phyloP scores from a whole-genome alignment of 441 rosid genomes.

The Bocquillonia castaneifolia region DNA sequence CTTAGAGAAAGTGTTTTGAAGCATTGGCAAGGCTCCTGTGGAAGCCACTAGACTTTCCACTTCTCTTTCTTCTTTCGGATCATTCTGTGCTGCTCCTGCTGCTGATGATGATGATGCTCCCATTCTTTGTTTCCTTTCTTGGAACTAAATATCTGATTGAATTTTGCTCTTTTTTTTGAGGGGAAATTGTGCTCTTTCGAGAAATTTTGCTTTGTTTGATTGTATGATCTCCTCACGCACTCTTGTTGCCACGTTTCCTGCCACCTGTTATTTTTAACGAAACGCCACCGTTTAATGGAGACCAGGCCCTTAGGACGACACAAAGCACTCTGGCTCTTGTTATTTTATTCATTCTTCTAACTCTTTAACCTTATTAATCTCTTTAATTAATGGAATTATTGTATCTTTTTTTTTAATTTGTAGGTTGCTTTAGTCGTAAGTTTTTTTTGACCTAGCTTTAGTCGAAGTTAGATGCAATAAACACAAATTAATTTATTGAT shows the following conservation, averaged over 20 bases:
- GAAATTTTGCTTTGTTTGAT: neutral
- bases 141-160: neutral
- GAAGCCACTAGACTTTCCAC: slow-evolving; percentile 73
- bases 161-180: neutral
- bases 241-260: neutral
- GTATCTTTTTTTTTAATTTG: neutral
- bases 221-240: neutral
- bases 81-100: slow-evolving; percentile 39
- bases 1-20: slow-evolving; percentile 53
- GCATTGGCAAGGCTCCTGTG: slow-evolving; percentile 64
- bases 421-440: too few species aligned
- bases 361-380: neutral
- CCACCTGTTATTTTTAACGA: neutral
- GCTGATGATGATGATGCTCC: slow-evolving; percentile 84
- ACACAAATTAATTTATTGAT: too few species aligned
- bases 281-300: neutral
- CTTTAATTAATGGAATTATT: neutral
- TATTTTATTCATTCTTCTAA: slow-evolving; percentile 10
- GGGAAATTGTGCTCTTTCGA: neutral
- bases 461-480: too few species aligned
- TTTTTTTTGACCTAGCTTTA: too few species aligned
- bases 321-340: slow-evolving; percentile 79
- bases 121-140: slow-evolving; percentile 28
- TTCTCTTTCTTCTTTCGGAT: slow-evolving; percentile 45
- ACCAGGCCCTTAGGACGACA: slow-evolving; percentile 79